phyloP scores from a whole-genome alignment of 345 rosid species.

The Populus simonii region DNA sequence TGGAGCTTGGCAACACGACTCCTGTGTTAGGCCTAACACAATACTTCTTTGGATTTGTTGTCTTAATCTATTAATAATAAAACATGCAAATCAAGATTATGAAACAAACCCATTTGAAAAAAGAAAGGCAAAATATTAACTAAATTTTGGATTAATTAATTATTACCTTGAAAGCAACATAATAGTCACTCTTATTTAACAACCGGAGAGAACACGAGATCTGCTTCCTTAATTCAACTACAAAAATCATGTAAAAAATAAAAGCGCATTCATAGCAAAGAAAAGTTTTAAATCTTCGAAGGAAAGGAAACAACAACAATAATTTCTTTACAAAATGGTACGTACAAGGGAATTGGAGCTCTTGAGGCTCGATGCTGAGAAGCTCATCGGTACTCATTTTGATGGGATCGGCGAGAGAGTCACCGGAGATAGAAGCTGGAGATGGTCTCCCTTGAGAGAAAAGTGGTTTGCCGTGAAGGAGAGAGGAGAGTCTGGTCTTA shows the following conservation, averaged over 20 bases:
- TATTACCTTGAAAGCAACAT: constrained; percentile 78
- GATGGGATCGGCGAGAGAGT: constrained; percentile 24
- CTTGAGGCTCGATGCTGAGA: constrained; percentile 66
- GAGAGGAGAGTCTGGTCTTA: background rate
- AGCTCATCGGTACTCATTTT: constrained; percentile 61
- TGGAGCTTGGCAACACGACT: constrained; percentile 64
- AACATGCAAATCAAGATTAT: background rate
- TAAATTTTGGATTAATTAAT: background rate
- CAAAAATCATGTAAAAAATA: background rate
- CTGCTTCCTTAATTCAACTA: constrained; percentile 80
- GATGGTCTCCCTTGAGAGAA: background rate
- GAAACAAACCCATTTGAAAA: background rate
- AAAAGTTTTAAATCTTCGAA: constrained; percentile 8
- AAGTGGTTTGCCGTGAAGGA: background rate
- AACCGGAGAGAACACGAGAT: constrained; percentile 70
- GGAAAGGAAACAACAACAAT: background rate
- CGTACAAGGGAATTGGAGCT: constrained; percentile 72
- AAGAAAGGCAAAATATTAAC: background rate
- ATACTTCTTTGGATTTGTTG: constrained; percentile 91
- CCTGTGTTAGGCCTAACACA: constrained; percentile 86
- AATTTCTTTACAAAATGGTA: background rate
- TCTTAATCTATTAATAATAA: constrained; percentile 52
- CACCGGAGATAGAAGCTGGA: constrained; percentile 6
- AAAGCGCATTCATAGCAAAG: background rate
- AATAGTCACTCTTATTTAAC: constrained; percentile 56